Base-by-base conservation (phyloP, 1,284 basidiomycete genomes). In the Boletus mariae region DNA sequence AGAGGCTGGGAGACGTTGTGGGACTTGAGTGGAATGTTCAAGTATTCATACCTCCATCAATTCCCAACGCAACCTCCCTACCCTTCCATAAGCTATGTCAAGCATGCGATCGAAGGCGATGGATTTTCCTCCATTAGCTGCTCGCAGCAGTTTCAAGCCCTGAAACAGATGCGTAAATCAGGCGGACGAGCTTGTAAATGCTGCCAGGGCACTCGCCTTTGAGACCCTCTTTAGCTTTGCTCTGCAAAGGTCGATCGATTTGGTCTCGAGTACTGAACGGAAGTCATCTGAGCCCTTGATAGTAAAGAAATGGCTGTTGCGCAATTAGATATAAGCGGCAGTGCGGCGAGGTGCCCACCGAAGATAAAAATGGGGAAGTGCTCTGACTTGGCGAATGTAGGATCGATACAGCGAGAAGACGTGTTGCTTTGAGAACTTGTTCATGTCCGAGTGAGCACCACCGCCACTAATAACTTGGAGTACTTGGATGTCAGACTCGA, bases 21-120 rank as follows among this genome's bases (percentile, higher is more conserved):
- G 59, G 56, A 48, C 40, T 43, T 25, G 40, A 49, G 42, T 17
- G 53, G 52, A 41, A 53, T 10, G 53, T 32, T 17, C 29, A n/a
- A 12, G 38, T 7, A 15, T 34, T 15, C 47, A 71, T 56, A 85
- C 85, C 70, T 82, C 66, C 65, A 89, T 71, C 29, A 89, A 69
- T 59, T 90, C 85, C 72, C 80, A 78, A 59, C 75, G 79, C 20
- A 91, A 68, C 62, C 80, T 85, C 12, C 90, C 91, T 56, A 78
- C 80, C 53, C 87, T 75, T 17, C 87, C 91, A 67, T 90, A 92
- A n/a, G 90, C 90, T n/a, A 83, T 63, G 59, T 85, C 79, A 20
- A 92, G 72, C n/a, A 90, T 66, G 53, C 80, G 74, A 9, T 72
- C 70, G 57, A 90, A 83, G n/a, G 83, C 79, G 51, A 74, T 67